Conservation (phyloP, 371 early-diverging fungal genomes). For the Lichtheimia ornata region DNA sequence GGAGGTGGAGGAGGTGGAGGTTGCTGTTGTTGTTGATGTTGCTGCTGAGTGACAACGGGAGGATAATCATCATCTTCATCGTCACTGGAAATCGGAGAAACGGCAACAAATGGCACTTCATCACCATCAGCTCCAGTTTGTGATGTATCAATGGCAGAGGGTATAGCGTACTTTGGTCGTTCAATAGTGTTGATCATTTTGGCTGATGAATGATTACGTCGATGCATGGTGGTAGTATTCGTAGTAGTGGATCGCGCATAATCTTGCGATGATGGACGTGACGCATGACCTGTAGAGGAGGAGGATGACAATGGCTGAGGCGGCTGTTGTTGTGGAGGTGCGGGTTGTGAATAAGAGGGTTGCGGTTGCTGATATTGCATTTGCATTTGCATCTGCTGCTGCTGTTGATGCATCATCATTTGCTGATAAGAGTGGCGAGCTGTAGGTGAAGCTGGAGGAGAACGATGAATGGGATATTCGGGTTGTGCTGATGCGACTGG, state of each 20-base stretch:
- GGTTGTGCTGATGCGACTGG: constrained; percentile 12
- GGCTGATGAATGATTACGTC: constrained; percentile 18
- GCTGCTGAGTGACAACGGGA: background rate
- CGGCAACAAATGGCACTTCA: constrained; percentile 22
- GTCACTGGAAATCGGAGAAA: constrained; percentile 22
- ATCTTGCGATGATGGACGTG: constrained; percentile 17
- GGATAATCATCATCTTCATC: constrained; percentile 21
- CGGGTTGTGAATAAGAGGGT: background rate
- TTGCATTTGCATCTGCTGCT: background rate
- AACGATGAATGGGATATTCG: background rate
- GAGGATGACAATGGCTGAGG: constrained; percentile 9
- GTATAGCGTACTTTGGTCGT: constrained; percentile 21
- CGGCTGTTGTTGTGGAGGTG: background rate
- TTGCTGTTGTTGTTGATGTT: background rate
- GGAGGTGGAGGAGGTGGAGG: constrained; percentile 1
- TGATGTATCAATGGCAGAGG: constrained; percentile 17
- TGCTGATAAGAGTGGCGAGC: constrained; percentile 7
- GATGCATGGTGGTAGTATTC: background rate
- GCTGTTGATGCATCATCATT: background rate
- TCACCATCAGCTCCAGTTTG: constrained; percentile 10
- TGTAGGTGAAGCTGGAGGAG: constrained; percentile 14
- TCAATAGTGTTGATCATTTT: constrained; percentile 23
- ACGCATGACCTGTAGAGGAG: constrained; percentile 3
- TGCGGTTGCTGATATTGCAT: constrained; percentile 13
- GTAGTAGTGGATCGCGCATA: background rate